Percentiles rank a stretch among this genome's conserved stretches.
These are phyloP conservation scores for Hypoxylon cercidicola DNA, from an alignment of 495 filamentous ascomycete species.

Conservation along the genomic window DNA sequence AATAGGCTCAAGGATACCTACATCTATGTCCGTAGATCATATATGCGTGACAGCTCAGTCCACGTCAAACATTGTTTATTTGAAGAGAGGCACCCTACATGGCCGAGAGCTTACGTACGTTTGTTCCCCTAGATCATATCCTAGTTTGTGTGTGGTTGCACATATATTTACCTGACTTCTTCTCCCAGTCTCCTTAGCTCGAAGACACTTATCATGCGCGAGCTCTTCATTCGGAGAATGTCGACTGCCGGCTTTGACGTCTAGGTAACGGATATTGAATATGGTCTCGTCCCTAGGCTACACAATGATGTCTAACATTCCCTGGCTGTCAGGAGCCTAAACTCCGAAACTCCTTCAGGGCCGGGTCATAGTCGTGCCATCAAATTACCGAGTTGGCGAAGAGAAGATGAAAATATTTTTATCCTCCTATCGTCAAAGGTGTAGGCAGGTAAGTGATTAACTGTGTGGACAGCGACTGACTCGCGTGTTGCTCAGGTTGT, in stretches of 20 bases:
- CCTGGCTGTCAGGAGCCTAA: neutral
- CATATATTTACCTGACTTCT: neutral
- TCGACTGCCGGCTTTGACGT: neutral
- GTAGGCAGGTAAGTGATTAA: too few relatives aligned
- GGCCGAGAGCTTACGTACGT: constrained; percentile 1
- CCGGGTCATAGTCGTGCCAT: neutral
- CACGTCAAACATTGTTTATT: constrained; percentile 20
- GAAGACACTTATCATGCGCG: neutral
- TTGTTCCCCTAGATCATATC: neutral
- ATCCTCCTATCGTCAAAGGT: neutral
- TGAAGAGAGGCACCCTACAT: constrained; percentile 12
- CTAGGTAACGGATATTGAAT: neutral
- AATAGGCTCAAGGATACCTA: constrained; percentile 24
- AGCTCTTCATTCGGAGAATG: neutral
- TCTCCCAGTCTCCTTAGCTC: neutral
- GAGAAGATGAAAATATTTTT: neutral
- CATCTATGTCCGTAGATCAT: constrained; percentile 19
- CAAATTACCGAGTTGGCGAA: neutral
- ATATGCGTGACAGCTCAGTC: constrained; percentile 23
- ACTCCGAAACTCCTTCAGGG: constrained; percentile 4
- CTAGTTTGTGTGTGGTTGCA: neutral
- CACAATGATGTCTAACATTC: neutral
- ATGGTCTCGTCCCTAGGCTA: neutral
- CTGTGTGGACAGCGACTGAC: too few relatives aligned
- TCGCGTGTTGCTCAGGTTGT: too few relatives aligned